phyloP scores from a whole-genome alignment of 2,329 filamentous ascomycete genomes.

The Alternaria rosae region DNA sequence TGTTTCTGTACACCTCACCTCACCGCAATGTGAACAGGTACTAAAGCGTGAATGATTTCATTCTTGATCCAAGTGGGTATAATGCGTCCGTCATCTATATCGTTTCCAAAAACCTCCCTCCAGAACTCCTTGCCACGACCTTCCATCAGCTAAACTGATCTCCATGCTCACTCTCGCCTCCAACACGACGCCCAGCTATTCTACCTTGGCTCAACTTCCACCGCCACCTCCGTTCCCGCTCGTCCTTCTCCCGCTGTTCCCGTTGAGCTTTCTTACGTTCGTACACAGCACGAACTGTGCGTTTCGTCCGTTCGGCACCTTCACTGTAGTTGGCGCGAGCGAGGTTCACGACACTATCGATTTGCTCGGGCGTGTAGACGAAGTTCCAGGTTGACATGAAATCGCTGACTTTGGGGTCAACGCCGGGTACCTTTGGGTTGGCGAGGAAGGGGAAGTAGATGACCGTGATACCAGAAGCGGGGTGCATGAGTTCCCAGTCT shows the following conservation, averaged over 20 bases:
- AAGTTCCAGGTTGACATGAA: slow-evolving; percentile 99
- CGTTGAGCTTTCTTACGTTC: slow-evolving; percentile 82
- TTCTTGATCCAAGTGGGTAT: slow-evolving; percentile 23
- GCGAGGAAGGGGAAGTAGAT: slow-evolving; percentile 89
- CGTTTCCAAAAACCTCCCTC: not conserved
- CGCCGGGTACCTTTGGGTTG: slow-evolving; percentile 78
- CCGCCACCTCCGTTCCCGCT: slow-evolving; percentile 47
- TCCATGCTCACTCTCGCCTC: slow-evolving; percentile 62
- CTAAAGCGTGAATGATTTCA: slow-evolving; percentile 1
- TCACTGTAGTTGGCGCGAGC: slow-evolving; percentile 88
- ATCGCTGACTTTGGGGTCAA: slow-evolving; percentile 83
- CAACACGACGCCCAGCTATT: slow-evolving; percentile 61
- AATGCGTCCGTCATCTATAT: slow-evolving; percentile 3
- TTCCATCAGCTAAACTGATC: slow-evolving; percentile 67
- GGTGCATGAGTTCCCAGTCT: slow-evolving; percentile 71
- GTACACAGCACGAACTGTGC: slow-evolving; percentile 86
- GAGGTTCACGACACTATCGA: slow-evolving; percentile 82
- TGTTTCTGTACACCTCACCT: not conserved
- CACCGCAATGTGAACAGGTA: not conserved
- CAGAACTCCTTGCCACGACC: not conserved
- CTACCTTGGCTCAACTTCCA: slow-evolving; percentile 57
- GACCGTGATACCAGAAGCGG: slow-evolving; percentile 84
- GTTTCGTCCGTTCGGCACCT: slow-evolving; percentile 77
- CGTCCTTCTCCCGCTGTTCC: slow-evolving; percentile 59
- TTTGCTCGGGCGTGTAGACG: slow-evolving; percentile 88